Conservation (phyloP, 805 yeast genomes). For the Pichia phayaonensis region DNA sequence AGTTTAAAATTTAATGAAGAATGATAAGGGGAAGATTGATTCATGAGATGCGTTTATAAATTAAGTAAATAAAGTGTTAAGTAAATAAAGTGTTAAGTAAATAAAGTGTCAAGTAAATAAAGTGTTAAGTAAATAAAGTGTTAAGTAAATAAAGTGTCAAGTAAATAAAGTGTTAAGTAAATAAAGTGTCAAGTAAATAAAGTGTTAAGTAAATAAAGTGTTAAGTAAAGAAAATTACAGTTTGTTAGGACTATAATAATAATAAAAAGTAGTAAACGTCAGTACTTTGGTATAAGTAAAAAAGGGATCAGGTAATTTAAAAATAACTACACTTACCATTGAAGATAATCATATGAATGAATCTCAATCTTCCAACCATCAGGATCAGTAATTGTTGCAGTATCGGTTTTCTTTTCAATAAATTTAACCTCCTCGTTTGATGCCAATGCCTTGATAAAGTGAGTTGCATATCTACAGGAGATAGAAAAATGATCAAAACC, state of each 20-base stretch:
- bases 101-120: neutral
- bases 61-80: neutral
- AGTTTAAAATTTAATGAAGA: slow-evolving; percentile 53
- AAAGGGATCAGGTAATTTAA: neutral
- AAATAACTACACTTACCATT: slow-evolving; percentile 14
- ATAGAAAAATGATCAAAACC: slow-evolving; percentile 89
- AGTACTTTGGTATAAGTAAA: neutral
- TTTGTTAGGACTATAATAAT: neutral
- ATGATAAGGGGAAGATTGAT: no score
- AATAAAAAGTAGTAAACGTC: neutral
- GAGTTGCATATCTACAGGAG: slow-evolving; percentile 54
- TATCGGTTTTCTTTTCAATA: slow-evolving; percentile 45
- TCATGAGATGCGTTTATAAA: neutral
- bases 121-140: neutral
- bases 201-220: neutral
- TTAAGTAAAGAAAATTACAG: neutral
- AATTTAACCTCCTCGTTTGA: slow-evolving; percentile 39
- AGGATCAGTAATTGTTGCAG: slow-evolving; percentile 80
- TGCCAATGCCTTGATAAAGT: slow-evolving; percentile 44
- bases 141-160: neutral
- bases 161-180: neutral
- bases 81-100: no score
- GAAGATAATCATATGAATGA: slow-evolving; percentile 23
- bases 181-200: neutral
- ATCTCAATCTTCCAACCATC: slow-evolving; percentile 86